Conservation (phyloP, 495 filamentous ascomycete genomes). For the Tirmania nivea region DNA sequence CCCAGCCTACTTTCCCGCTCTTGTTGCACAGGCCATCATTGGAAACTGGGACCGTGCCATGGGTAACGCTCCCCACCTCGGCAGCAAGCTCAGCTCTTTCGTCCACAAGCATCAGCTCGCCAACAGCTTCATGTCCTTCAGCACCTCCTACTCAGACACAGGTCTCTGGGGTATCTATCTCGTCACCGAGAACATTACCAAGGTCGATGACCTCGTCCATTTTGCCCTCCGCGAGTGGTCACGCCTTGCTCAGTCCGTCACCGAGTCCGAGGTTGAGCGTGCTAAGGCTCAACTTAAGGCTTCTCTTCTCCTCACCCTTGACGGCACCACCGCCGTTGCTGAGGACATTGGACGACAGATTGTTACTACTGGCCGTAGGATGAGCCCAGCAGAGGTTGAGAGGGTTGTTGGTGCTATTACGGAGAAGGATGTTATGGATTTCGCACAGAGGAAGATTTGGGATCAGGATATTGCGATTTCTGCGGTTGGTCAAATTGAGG, state of each 20-base stretch:
- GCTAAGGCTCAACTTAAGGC: slow-evolving; percentile 99
- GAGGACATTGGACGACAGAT: slow-evolving; percentile 98
- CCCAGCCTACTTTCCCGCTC: slow-evolving; percentile 92
- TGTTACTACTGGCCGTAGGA: slow-evolving; percentile 82
- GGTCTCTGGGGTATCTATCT: slow-evolving; percentile 99
- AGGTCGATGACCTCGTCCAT: slow-evolving; percentile 86
- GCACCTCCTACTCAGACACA: slow-evolving; percentile 96
- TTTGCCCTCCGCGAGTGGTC: slow-evolving; percentile 98
- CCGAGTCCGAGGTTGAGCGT: slow-evolving; percentile 79
- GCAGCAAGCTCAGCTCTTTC: slow-evolving; percentile 88
- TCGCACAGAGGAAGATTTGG: slow-evolving; percentile 79
- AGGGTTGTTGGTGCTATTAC: slow-evolving; percentile 66
- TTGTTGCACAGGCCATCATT: slow-evolving; percentile 95
- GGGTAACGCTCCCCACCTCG: slow-evolving; percentile 87
- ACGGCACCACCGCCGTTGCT: slow-evolving; percentile 88
- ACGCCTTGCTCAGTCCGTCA: slow-evolving; percentile 67
- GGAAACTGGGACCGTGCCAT: slow-evolving; percentile 99
- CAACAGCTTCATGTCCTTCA: slow-evolving; percentile 99
- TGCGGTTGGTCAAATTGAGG: slow-evolving; percentile 83
- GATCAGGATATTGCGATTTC: slow-evolving; percentile 88
- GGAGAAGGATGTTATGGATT: slow-evolving; percentile 91
- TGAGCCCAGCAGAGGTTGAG: slow-evolving; percentile 86
- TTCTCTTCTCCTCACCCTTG: slow-evolving; percentile 84
- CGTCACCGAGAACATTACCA: slow-evolving; percentile 67
- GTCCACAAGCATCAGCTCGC: slow-evolving; percentile 83